phyloP scores from a whole-genome alignment of 805 yeast species.

The Ogataea methanolica region DNA sequence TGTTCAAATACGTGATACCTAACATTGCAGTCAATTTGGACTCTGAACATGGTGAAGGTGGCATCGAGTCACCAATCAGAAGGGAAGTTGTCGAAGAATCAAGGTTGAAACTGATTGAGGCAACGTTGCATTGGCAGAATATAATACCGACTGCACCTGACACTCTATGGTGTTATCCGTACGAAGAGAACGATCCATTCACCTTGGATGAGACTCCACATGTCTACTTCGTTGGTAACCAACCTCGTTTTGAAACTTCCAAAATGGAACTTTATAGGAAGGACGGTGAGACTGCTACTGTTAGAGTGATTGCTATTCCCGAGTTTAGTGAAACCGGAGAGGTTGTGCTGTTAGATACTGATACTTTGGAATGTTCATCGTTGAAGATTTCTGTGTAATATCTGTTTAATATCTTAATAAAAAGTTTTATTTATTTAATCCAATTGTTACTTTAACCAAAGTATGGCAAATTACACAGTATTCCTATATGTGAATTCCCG shows the following conservation, averaged over 20 bases:
- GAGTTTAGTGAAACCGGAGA: slow-evolving; percentile 62
- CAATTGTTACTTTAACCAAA: too few species aligned
- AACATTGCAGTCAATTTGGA: slow-evolving; percentile 22
- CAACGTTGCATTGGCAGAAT: slow-evolving; percentile 78
- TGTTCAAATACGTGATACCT: slow-evolving; percentile 59
- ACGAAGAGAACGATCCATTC: slow-evolving; percentile 72
- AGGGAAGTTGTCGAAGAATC: slow-evolving; percentile 47
- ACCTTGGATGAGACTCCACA: slow-evolving; percentile 77
- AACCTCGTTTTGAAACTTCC: slow-evolving; percentile 52
- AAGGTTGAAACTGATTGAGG: slow-evolving; percentile 54
- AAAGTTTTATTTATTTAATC: too few species aligned
- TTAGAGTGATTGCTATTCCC: slow-evolving; percentile 66
- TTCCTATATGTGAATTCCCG: not conserved
- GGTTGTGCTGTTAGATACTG: slow-evolving; percentile 55
- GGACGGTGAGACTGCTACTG: slow-evolving; percentile 24
- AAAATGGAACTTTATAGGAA: slow-evolving; percentile 33
- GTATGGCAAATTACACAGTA: too few species aligned
- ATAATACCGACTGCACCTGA: slow-evolving; percentile 95
- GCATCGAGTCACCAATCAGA: slow-evolving; percentile 19
- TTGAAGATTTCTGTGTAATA: slow-evolving; percentile 1
- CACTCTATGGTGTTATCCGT: slow-evolving; percentile 88
- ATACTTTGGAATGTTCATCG: slow-evolving; percentile 50
- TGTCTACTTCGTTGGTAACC: slow-evolving; percentile 84
- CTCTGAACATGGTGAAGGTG: slow-evolving; percentile 13
- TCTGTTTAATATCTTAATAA: not conserved